phyloP scores from a whole-genome alignment of 1,284 basidiomycete species.

The Boletus mariae region DNA sequence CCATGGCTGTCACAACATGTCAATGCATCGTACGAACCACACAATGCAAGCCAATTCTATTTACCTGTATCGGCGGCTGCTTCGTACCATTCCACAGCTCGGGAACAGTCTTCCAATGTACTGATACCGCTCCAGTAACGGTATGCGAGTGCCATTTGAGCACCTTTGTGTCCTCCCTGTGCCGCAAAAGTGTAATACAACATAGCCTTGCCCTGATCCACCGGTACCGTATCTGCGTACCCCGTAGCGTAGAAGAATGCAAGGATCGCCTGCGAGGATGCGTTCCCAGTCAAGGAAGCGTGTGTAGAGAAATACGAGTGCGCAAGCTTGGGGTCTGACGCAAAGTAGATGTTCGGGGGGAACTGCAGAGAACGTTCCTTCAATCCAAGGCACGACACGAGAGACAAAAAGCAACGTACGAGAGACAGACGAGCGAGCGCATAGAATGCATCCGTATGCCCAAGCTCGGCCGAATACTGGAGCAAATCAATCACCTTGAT shows the following conservation, averaged over 20 bases:
- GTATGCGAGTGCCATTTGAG: conserved; percentile 92
- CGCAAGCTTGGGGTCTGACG: conserved; percentile 55
- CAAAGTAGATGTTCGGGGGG: conserved; percentile 64
- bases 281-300: conserved; percentile 67
- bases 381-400: background rate
- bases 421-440: conserved; percentile 70
- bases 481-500: conserved; percentile 76
- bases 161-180: conserved; percentile 79
- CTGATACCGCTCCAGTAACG: conserved; percentile 96
- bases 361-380: conserved; percentile 43
- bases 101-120: conserved; percentile 79
- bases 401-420: conserved; percentile 17
- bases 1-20: conserved; percentile 51
- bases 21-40: background rate
- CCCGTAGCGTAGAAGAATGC: conserved; percentile 89
- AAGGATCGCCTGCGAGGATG: conserved; percentile 79
- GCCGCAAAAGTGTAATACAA: conserved; percentile 94
- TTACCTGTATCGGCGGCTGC: conserved; percentile 78
- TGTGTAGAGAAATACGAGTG: conserved; percentile 60
- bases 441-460: conserved; percentile 73
- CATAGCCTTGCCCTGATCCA: conserved; percentile 75
- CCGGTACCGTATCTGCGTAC: conserved; percentile 66
- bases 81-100: conserved; percentile 85
- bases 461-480: conserved; percentile 74
- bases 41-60: conserved; percentile 32